Percentiles rank a stretch among this genome's conserved stretches.
Conservation (phyloP, 2,329 filamentous ascomycete species). For the Mollisia scopiformis region DNA sequence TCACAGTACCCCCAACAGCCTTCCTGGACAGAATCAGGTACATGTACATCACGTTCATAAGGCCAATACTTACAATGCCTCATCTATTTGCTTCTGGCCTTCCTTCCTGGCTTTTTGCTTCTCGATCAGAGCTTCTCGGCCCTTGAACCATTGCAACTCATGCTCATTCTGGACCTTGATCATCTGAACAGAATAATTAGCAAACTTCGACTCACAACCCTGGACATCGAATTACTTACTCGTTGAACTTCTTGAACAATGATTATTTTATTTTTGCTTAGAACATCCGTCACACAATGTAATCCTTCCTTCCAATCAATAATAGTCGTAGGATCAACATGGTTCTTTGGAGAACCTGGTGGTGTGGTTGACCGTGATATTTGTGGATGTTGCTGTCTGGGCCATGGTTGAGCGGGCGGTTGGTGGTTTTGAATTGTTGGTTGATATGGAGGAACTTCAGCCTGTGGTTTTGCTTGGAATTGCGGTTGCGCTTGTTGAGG, state of each 20-base stretch:
- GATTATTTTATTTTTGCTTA: slow-evolving; percentile 47
- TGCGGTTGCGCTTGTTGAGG: slow-evolving; percentile 4
- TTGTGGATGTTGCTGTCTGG: not conserved
- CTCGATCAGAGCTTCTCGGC: slow-evolving; percentile 51
- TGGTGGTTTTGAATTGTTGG: not conserved
- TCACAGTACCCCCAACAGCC: slow-evolving; percentile 47
- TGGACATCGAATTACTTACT: slow-evolving; percentile 20
- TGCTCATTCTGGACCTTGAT: slow-evolving; percentile 66
- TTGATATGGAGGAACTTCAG: slow-evolving; percentile 1
- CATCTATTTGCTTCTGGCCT: slow-evolving; percentile 55
- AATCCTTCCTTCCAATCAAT: slow-evolving; percentile 54
- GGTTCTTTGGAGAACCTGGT: slow-evolving; percentile 15
- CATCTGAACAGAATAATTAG: slow-evolving; percentile 44
- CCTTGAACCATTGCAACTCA: slow-evolving; percentile 63
- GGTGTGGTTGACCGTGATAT: slow-evolving; percentile 14
- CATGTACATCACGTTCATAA: not conserved
- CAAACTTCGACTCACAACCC: not conserved
- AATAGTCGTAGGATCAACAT: slow-evolving; percentile 48
- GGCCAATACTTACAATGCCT: slow-evolving; percentile 50
- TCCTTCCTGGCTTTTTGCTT: slow-evolving; percentile 54
- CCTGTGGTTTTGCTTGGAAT: not conserved
- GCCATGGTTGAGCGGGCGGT: slow-evolving; percentile 4
- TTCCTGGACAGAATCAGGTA: slow-evolving; percentile 38
- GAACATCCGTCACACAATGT: slow-evolving; percentile 52
- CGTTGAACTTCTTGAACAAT: slow-evolving; percentile 47